Conservation (phyloP, 139 green algal genomes). For the Auxenochlorella pyrenoidosa region DNA sequence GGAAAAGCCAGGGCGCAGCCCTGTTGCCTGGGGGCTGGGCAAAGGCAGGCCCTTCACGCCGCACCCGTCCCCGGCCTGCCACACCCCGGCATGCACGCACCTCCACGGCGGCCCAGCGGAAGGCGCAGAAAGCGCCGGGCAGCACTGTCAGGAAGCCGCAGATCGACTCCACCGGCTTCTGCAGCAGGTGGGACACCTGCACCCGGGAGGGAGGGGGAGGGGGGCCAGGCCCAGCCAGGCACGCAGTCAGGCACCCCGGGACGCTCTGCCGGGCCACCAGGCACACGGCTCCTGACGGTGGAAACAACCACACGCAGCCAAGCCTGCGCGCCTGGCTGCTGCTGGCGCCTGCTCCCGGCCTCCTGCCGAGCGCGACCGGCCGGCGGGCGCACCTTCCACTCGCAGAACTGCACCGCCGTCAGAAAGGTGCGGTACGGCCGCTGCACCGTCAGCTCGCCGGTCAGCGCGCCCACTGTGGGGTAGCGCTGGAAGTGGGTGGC, state of each 20-base stretch:
- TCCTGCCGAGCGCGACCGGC: too few species aligned
- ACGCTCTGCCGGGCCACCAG: too few species aligned
- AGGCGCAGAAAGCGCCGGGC: slow-evolving; percentile 53
- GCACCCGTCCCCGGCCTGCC: neutral
- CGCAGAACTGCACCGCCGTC: slow-evolving; percentile 53
- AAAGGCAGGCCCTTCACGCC: too few species aligned
- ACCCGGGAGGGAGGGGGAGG: neutral
- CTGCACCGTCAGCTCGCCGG: slow-evolving; percentile 50
- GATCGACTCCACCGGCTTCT: slow-evolving; percentile 55
- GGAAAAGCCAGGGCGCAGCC: neutral
- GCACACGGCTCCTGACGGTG: too few species aligned
- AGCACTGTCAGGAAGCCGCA: slow-evolving; percentile 57
- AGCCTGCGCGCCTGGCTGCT: too few species aligned
- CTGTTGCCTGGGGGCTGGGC: too few species aligned
- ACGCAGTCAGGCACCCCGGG: too few species aligned
- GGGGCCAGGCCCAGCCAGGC: too few species aligned
- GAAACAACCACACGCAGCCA: too few species aligned
- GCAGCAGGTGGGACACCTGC: slow-evolving; percentile 46
- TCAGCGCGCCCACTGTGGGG: slow-evolving; percentile 48
- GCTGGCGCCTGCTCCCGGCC: too few species aligned
- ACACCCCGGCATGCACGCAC: neutral
- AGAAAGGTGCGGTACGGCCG: slow-evolving; percentile 54
- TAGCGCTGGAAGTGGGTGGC: slow-evolving; percentile 51
- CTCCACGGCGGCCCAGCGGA: slow-evolving; percentile 52
- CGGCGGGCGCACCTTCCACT: slow-evolving; percentile 43